Evolutionary conservation across 345 rosid genomes (phyloP).

Genomic region (Populus tremula): DNA sequence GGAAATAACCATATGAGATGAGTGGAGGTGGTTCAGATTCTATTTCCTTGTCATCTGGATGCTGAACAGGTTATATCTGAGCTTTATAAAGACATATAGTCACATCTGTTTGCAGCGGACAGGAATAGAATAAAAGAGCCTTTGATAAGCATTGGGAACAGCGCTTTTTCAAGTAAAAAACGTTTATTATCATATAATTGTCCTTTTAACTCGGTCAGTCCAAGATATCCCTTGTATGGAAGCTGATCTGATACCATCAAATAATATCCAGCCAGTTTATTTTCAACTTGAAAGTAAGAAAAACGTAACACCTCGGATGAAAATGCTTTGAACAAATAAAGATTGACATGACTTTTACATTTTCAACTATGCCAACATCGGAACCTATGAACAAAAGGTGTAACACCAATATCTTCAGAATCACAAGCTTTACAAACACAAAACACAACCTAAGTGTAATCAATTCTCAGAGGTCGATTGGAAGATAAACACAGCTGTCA

Average conservation of each 20-base stretch:
- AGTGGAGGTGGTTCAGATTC: neutral
- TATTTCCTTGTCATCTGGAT: neutral
- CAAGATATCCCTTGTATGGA: neutral
- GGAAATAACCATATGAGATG: neutral
- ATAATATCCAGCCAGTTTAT: neutral
- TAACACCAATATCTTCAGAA: neutral
- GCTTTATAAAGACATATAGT: neutral
- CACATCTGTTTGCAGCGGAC: neutral
- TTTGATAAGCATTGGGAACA: neutral
- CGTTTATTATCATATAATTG: neutral
- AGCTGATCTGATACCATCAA: neutral
- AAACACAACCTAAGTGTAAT: constrained; percentile 10
- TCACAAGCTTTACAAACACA: constrained; percentile 22
- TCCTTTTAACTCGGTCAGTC: neutral
- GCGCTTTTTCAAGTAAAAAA: neutral
- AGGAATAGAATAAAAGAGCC: neutral
- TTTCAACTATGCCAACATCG: neutral
- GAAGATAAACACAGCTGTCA: constrained; percentile 82
- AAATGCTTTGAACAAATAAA: constrained; percentile 7
- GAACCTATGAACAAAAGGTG: constrained; percentile 16
- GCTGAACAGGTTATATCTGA: neutral
- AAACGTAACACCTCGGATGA: neutral
- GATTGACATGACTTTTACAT: constrained; percentile 8
- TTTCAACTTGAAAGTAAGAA: constrained; percentile 8
- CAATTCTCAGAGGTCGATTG: constrained; percentile 76